Evolutionary conservation across 1,139 yeast species (phyloP), one percentile per base, ranked within the genome.

Genomic region (Diutina catenulata): DNA sequence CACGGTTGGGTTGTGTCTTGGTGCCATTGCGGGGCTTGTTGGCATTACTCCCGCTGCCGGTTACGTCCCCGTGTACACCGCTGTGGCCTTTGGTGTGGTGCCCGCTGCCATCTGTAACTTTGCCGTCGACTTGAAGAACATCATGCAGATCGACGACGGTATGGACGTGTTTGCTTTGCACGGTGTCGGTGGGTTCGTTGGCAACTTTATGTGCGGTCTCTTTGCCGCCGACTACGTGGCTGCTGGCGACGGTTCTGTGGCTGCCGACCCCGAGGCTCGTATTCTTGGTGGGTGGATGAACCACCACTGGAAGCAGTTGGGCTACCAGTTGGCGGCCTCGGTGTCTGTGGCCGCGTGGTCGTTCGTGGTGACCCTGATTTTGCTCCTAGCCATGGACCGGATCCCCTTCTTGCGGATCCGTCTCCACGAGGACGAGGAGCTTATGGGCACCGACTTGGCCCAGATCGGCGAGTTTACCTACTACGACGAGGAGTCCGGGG

Each of bases 21-120:
- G 98, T 52, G 87, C 88, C 41, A 77, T 88, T 61, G 86, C 94
- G 31, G 97, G 97, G 46, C 73, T 88, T 43, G 96, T 88, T 37
- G 95, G 95, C 54, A 83, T 88, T 49, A 91, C 97, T 5, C 97
- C 98, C 41, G 96, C 93, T 47, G 96, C 97, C 26, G 97, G 97
- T 45, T 88, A 68, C 53, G 95, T 88, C 38, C 95, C 95, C 39
- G 79, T 88, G 41, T 87, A 88, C 74, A 76, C 88, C 40, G 72
- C 96, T 1, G 74, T 86, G 28, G 75, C 84, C 41, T 82, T 87
- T 52, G 97, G 97, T 51, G 70, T 74, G 39, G 66, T 84, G 31
- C 80, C 94, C 41, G 94, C 84, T 37, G 62, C 74, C 46, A 77
- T 76, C 37, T 82, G 94, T 62, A 86, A 86, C 72, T 74, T 73